Conservation (phyloP, 2,329 filamentous ascomycete species). For the Colletotrichum sp. region DNA sequence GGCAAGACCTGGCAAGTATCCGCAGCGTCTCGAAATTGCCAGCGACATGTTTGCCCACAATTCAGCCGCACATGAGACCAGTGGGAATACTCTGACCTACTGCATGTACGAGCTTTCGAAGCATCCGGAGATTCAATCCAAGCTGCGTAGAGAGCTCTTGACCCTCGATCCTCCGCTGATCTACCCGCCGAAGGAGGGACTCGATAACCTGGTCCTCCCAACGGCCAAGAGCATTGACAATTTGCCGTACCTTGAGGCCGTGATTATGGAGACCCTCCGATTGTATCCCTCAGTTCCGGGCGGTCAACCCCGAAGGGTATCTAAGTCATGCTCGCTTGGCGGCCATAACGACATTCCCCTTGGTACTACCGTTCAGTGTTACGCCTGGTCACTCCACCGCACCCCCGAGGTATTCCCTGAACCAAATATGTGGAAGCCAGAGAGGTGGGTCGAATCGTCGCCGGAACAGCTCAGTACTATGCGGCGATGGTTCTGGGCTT, state of each 20-base stretch:
- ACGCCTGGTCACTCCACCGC: background rate
- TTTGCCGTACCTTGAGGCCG: background rate
- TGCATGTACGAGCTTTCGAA: background rate
- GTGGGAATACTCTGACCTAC: background rate
- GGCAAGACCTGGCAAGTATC: background rate
- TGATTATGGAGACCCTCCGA: background rate
- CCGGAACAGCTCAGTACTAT: background rate
- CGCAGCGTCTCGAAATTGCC: background rate
- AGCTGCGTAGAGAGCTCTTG: background rate
- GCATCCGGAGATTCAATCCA: background rate
- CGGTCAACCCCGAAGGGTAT: background rate
- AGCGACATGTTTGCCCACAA: background rate
- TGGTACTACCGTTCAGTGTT: background rate
- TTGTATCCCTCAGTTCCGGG: background rate
- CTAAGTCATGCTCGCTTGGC: background rate
- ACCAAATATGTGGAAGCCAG: background rate
- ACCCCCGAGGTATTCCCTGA: background rate
- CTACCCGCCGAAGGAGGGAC: background rate
- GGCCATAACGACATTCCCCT: background rate
- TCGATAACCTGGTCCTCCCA: rapidly evolving
- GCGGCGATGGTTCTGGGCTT: background rate
- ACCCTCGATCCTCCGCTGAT: background rate
- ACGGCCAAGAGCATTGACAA: background rate
- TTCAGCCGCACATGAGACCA: background rate
- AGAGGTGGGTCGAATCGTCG: background rate